phyloP scores from a whole-genome alignment of 1,284 basidiomycete species.

The Neonothopanus nambi region DNA sequence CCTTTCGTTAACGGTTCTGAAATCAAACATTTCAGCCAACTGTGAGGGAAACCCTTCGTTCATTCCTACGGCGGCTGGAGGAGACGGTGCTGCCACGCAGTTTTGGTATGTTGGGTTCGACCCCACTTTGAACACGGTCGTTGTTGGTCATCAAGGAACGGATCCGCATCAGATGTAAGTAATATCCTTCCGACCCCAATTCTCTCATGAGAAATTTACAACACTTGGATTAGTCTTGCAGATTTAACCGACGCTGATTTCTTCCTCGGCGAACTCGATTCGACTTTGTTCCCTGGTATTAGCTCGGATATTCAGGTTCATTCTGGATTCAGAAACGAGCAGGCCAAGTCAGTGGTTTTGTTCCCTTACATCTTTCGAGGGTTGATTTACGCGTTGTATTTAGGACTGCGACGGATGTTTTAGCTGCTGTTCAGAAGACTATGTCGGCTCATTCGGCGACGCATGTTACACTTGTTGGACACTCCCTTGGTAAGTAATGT shows the following conservation, averaged over 20 bases:
- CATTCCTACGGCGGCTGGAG: slow-evolving; percentile 58
- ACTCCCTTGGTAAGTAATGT: slow-evolving; percentile 47
- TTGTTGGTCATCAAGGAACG: slow-evolving; percentile 57
- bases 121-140: slow-evolving; percentile 35
- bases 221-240: slow-evolving; percentile 36
- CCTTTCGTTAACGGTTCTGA: not conserved
- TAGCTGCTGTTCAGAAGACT: slow-evolving; percentile 46
- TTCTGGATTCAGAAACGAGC: slow-evolving; percentile 53
- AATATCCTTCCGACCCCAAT: not conserved
- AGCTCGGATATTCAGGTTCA: slow-evolving; percentile 51
- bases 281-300: slow-evolving; percentile 60
- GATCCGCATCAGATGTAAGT: slow-evolving; percentile 47
- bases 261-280: slow-evolving; percentile 37
- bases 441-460: slow-evolving; percentile 39
- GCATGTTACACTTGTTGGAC: slow-evolving; percentile 52
- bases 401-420: slow-evolving; percentile 50
- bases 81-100: slow-evolving; percentile 53
- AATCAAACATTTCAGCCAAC: slow-evolving; percentile 34
- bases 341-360: slow-evolving; percentile 44
- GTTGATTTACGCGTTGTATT: not conserved
- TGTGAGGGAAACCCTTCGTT: slow-evolving; percentile 58
- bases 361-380: not conserved
- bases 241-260: slow-evolving; percentile 56
- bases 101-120: slow-evolving; percentile 44
- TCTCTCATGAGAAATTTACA: not conserved